Evolutionary conservation across 305 asterid genomes (phyloP).

Genomic region (Fraxinus platypoda): DNA sequence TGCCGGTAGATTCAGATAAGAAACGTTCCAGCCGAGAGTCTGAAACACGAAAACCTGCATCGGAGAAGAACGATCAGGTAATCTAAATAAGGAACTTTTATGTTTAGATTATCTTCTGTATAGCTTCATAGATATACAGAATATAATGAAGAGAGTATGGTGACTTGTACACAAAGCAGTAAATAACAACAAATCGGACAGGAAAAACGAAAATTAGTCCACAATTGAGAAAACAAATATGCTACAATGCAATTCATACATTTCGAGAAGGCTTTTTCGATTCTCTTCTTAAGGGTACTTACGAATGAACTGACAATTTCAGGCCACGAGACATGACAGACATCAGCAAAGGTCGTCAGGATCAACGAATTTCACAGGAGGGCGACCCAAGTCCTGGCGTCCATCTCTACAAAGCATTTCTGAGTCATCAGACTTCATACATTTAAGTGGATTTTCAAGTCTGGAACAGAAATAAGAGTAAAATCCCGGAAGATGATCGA

Average conservation of each 20-base stretch:
- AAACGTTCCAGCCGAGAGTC: conserved; percentile 29
- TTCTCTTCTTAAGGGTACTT: background rate
- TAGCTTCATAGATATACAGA: background rate
- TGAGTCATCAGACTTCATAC: conserved; percentile 31
- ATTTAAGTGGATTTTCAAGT: conserved; percentile 1
- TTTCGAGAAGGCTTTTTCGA: background rate
- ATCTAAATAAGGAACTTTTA: background rate
- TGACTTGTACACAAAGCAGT: background rate
- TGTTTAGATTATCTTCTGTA: background rate
- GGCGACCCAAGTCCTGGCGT: conserved; percentile 68
- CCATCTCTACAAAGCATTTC: conserved; percentile 86
- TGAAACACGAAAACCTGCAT: conserved; percentile 30
- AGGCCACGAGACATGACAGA: conserved; percentile 45
- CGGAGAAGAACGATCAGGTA: conserved; percentile 47
- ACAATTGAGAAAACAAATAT: background rate
- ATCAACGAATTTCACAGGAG: conserved; percentile 30
- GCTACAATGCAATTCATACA: background rate
- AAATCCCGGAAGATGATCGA: conserved; percentile 17
- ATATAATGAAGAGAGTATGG: background rate
- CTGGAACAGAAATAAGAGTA: conserved; percentile 5
- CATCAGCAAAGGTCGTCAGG: conserved; percentile 41
- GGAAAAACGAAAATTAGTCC: background rate
- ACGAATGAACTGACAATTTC: conserved; percentile 16
- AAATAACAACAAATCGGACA: background rate
- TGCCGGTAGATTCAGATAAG: conserved; percentile 25